Evolutionary conservation across 2,329 filamentous ascomycete genomes (phyloP).

Genomic region (Ophiostoma pallidulum): DNA sequence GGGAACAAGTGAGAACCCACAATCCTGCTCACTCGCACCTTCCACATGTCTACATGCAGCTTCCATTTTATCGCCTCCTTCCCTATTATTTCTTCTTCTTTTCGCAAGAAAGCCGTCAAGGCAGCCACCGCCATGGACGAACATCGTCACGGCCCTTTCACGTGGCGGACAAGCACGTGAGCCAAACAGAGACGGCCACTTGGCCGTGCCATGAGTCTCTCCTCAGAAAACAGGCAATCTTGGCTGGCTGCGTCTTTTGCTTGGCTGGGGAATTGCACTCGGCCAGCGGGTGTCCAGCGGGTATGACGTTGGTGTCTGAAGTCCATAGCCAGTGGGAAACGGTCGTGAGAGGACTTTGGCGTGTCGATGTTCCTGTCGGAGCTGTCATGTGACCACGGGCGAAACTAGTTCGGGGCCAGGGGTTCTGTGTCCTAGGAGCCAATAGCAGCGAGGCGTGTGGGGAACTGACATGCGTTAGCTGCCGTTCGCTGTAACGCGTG

Average conservation of each 20-base stretch:
- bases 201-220: neutral
- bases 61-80: no score
- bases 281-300: no score
- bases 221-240: neutral
- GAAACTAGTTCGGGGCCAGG: neutral
- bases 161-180: neutral
- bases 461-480: conserved; percentile 1
- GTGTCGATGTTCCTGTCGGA: neutral
- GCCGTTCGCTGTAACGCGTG: neutral
- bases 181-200: neutral
- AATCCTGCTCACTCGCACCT: neutral
- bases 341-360: neutral
- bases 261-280: neutral
- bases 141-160: neutral
- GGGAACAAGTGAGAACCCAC: no score
- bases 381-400: conserved; percentile 1
- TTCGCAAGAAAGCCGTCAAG: no score
- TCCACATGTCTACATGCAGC: no score
- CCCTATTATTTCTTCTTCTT: no score
- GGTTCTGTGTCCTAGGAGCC: conserved; percentile 2
- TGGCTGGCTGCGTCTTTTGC: no score
- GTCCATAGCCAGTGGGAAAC: no score
- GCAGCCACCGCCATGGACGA: no score
- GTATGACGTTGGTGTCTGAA: no score
- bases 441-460: conserved; percentile 8